These are phyloP conservation scores for Isabelozyma rhagii DNA, from an alignment of 805 yeast genomes.

Conservation along the genomic window DNA sequence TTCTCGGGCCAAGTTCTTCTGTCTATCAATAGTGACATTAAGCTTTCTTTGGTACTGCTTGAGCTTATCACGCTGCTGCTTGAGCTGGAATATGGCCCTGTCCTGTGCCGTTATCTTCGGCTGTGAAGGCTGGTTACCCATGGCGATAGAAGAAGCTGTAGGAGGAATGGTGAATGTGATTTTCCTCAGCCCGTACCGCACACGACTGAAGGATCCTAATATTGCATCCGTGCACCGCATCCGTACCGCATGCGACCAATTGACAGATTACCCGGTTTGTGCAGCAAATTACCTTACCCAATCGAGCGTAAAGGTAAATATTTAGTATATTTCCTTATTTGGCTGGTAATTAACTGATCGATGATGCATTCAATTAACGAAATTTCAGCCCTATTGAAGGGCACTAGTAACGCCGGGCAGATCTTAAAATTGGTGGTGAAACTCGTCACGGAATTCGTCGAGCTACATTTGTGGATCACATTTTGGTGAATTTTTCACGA, in stretches of 20 bases:
- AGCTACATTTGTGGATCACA: not conserved
- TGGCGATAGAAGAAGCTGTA: conserved; percentile 4
- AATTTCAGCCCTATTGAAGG: not conserved
- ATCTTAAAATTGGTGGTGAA: not conserved
- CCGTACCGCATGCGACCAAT: not conserved
- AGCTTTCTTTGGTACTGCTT: conserved; percentile 68
- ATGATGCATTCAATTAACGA: not conserved
- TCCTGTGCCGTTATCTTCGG: conserved; percentile 80
- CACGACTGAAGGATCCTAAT: not conserved
- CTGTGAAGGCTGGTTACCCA: conserved; percentile 44
- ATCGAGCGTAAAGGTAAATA: not conserved
- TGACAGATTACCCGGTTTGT: not conserved
- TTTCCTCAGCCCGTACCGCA: no score
- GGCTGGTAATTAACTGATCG: not conserved
- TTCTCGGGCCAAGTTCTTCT: conserved; percentile 56
- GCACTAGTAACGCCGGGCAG: not conserved
- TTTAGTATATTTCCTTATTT: not conserved
- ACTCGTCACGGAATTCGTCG: not conserved
- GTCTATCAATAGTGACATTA: conserved; percentile 54
- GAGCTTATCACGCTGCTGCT: conserved; percentile 82
- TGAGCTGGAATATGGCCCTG: conserved; percentile 79
- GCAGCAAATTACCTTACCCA: not conserved
- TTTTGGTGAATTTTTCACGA: not conserved
- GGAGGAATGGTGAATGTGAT: not conserved
- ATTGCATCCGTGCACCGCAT: not conserved